phyloP scores from a whole-genome alignment of 805 yeast genomes.

The Pichia paraexigua region DNA sequence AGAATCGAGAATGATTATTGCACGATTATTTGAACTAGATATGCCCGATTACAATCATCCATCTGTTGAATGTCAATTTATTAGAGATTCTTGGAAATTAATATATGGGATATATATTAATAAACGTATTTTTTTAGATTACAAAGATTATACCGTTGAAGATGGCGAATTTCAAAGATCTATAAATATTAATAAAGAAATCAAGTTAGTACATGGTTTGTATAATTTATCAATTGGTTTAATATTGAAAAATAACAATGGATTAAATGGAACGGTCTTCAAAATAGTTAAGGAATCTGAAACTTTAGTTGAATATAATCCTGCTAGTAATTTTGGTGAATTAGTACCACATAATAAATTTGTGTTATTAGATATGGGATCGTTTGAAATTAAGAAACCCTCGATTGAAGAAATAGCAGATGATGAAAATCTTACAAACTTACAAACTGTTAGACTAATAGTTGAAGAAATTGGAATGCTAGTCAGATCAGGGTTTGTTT shows the following conservation, averaged over 20 bases:
- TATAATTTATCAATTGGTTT: slow-evolving; percentile 46
- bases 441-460: slow-evolving; percentile 16
- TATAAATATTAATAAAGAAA: slow-evolving; percentile 36
- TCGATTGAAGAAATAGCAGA: neutral
- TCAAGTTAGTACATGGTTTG: slow-evolving; percentile 41
- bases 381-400: slow-evolving; percentile 24
- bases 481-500: slow-evolving; percentile 42
- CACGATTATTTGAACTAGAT: slow-evolving; percentile 13
- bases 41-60: neutral
- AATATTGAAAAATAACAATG: slow-evolving; percentile 44
- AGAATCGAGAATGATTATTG: slow-evolving; percentile 19
- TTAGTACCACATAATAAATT: slow-evolving; percentile 46
- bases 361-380: slow-evolving; percentile 44
- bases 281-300: slow-evolving; percentile 32
- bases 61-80: slow-evolving; percentile 23
- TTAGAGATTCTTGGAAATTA: slow-evolving; percentile 49
- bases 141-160: slow-evolving; percentile 32
- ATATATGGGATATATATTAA: slow-evolving; percentile 43
- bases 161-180: slow-evolving; percentile 28
- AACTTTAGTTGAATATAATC: slow-evolving; percentile 37
- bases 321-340: slow-evolving; percentile 51
- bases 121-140: slow-evolving; percentile 45
- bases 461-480: slow-evolving; percentile 1
- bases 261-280: slow-evolving; percentile 52
- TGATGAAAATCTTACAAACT: slow-evolving; percentile 11